Base-by-base conservation (phyloP, 768 basidiomycete genomes). In the Boletellus ananas region DNA sequence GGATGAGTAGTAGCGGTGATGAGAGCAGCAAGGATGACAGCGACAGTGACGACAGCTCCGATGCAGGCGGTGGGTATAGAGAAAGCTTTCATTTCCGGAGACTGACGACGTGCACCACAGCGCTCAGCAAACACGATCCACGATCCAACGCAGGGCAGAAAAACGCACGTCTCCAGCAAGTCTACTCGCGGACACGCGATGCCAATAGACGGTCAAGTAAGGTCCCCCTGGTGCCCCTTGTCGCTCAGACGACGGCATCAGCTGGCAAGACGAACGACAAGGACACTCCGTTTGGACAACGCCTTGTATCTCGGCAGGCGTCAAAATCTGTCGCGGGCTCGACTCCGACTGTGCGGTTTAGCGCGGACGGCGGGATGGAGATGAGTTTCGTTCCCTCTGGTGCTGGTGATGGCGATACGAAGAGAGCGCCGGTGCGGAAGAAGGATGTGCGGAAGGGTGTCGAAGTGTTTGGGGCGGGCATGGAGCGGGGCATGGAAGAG, bases 391-490 rank as follows among this genome's bases (percentile, higher is more conserved):
- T 88, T 27, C 91, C 91, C 3, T 79, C 74, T 3, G 68, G 59
- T 34, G 27, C 56, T 20, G 58, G 54, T 54, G 51, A 51, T 20
- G 59, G 54, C 13, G 56, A 45, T 54, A 11, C 29, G 6, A 5
- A 9, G 13, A 35, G 41, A 2, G 45, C 9, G 11, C 65, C 61
- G 44, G 58, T 57, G 50, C 64, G 49, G 60, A 68, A 62, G 70
- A 69, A 60, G 64, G 68, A 60, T 5, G 59, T 56, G 51, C 72
- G 77, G 60, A 85, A 80, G 65, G 85, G 83, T 23, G 80, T 84
- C 37, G 90, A 94, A 68, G 70, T 69, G 39, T 94, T 95, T 62
- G 94, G 93, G 23, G 87, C 84, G 38, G 93, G 94, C 20, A 73
- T 98, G 83, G 92, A 96, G 74, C 85, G 77, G 59, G 91, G 90